Evolutionary conservation across 2,329 filamentous ascomycete species (phyloP).

Genomic region (Colletotrichum noveboracense): DNA sequence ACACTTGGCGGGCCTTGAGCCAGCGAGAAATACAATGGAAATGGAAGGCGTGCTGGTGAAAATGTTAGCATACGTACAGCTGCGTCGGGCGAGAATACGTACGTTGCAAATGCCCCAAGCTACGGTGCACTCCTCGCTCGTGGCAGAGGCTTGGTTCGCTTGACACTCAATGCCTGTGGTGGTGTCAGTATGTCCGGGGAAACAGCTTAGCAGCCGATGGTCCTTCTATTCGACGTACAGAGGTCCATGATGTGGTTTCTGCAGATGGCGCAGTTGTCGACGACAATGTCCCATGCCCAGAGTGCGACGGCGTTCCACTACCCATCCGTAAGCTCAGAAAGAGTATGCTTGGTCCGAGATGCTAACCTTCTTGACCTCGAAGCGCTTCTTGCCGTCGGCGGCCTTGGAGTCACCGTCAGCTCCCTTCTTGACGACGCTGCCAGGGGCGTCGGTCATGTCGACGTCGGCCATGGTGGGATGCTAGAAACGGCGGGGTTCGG

Average conservation of each 20-base stretch:
- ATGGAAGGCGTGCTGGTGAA: slow-evolving; percentile 89
- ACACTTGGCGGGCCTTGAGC: slow-evolving; percentile 99
- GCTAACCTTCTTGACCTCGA: slow-evolving; percentile 96
- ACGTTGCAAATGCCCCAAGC: slow-evolving; percentile 99
- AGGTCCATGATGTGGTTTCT: slow-evolving; percentile 99
- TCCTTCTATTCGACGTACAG: slow-evolving; percentile 60
- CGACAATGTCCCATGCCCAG: slow-evolving; percentile 99
- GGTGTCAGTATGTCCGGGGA: not conserved
- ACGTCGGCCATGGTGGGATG: slow-evolving; percentile 80
- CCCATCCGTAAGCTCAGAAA: slow-evolving; percentile 20
- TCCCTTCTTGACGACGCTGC: slow-evolving; percentile 58
- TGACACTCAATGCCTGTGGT: slow-evolving; percentile 90
- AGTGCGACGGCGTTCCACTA: slow-evolving; percentile 98
- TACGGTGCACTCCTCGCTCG: slow-evolving; percentile 97
- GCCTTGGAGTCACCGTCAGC: slow-evolving; percentile 54
- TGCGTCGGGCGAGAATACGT: slow-evolving; percentile 42
- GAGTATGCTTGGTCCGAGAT: not conserved
- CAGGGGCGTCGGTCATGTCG: slow-evolving; percentile 89
- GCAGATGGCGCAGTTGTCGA: slow-evolving; percentile 99
- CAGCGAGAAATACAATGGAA: slow-evolving; percentile 99
- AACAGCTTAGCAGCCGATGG: not conserved
- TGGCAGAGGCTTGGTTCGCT: slow-evolving; percentile 96
- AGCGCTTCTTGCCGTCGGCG: slow-evolving; percentile 84
- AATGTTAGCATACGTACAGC: not conserved
- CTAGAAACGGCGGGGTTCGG: not conserved